A percentile compares a stretch with the other conserved stretches of the same genome.
Evolutionary conservation across 164 flowering plant species (phyloP).

Genomic region (Berberis thunbergii): DNA sequence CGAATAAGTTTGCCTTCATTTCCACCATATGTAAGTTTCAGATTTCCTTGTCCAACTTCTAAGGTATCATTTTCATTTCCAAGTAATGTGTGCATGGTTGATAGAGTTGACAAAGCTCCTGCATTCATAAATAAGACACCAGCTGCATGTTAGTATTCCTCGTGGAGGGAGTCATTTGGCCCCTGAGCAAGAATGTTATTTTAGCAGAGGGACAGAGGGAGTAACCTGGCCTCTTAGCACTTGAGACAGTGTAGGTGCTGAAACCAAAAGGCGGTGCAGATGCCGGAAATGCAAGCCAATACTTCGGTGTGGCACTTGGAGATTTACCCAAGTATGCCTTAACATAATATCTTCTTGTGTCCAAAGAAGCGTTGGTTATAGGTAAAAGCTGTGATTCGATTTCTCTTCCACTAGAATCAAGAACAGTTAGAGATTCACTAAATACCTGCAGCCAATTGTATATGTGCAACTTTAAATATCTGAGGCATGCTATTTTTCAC

Average conservation of each 20-base stretch:
- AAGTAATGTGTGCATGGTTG: conserved; percentile 28
- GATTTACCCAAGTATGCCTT: conserved; percentile 57
- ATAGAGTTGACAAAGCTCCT: conserved; percentile 41
- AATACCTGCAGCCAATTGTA: conserved; percentile 39
- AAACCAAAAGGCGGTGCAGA: conserved; percentile 90
- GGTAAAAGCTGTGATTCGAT: conserved; percentile 73
- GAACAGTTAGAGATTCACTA: conserved; percentile 40
- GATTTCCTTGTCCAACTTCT: conserved; percentile 74
- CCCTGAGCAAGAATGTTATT: neutral
- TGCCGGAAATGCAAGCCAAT: conserved; percentile 74
- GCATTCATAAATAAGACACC: conserved; percentile 8
- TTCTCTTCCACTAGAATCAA: conserved; percentile 55
- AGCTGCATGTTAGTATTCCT: neutral
- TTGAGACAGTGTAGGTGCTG: conserved; percentile 61
- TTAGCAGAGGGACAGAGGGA: neutral
- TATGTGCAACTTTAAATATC: conserved; percentile 2
- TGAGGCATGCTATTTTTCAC: neutral
- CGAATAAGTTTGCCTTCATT: conserved; percentile 50
- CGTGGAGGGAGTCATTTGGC: neutral
- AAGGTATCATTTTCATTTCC: conserved; percentile 26
- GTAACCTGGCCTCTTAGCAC: conserved; percentile 40
- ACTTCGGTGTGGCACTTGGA: conserved; percentile 41
- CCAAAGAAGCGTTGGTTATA: conserved; percentile 24
- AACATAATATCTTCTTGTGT: conserved; percentile 43
- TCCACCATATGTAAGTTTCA: conserved; percentile 53